phyloP scores from a whole-genome alignment of 1,284 basidiomycete genomes.

The Jaminaea rosea region DNA sequence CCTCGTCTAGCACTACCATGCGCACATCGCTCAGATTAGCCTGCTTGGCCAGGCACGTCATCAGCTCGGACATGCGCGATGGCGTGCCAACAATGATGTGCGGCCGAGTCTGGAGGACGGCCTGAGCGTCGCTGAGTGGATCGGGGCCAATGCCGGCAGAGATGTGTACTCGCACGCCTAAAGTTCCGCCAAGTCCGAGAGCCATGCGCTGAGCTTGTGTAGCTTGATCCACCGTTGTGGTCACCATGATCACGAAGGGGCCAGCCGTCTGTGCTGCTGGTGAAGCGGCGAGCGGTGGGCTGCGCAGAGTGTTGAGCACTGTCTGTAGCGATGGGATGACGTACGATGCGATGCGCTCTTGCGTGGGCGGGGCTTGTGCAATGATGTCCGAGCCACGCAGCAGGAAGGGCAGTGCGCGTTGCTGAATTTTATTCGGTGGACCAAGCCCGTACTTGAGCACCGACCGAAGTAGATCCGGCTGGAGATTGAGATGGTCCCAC shows the following conservation, averaged over 20 bases:
- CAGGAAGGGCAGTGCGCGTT: conserved; percentile 87
- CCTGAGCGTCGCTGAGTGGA: conserved; percentile 23
- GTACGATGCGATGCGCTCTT: conserved; percentile 94
- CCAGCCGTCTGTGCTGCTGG: conserved; percentile 56
- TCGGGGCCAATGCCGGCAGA: conserved; percentile 26
- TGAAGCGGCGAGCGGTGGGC: conserved; percentile 12
- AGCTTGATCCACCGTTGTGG: conserved; percentile 95
- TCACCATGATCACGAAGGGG: conserved; percentile 62
- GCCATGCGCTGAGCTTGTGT: conserved; percentile 97
- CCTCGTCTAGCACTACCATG: conserved; percentile 89
- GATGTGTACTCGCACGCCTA: conserved; percentile 36
- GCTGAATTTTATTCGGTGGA: conserved; percentile 97
- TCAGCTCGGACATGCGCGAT: conserved; percentile 82
- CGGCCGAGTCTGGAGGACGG: conserved; percentile 50
- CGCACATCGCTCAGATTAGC: conserved; percentile 71
- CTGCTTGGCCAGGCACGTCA: conserved; percentile 73
- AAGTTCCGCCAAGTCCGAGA: conserved; percentile 75
- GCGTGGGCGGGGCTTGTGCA: conserved; percentile 93
- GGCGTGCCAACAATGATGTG: conserved; percentile 95
- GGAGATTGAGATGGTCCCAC: conserved; percentile 86
- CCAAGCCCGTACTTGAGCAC: conserved; percentile 91
- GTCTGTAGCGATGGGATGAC: conserved; percentile 40
- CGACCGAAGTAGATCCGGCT: conserved; percentile 75
- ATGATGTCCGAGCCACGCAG: conserved; percentile 90
- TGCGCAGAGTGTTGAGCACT: conserved; percentile 24